These are phyloP conservation scores for Aspergillus jensenii DNA, from an alignment of 2,329 filamentous ascomycete species.

Conservation along the genomic window DNA sequence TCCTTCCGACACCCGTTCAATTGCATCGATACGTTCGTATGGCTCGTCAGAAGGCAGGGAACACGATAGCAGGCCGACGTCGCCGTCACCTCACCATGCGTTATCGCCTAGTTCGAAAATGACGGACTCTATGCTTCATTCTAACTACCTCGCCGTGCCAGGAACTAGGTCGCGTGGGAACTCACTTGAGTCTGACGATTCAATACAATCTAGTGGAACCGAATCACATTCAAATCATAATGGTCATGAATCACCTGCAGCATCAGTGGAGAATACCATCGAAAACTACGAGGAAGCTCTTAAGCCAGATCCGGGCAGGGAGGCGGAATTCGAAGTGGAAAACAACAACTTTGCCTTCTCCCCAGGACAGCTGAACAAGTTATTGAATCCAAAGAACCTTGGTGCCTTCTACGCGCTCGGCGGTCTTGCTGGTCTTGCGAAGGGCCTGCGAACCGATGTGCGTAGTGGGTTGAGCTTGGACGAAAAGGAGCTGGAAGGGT, in stretches of 20 bases:
- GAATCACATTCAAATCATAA: conserved; percentile 49
- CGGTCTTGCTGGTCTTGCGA: conserved; percentile 70
- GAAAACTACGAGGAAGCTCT: conserved; percentile 64
- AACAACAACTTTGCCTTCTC: conserved; percentile 72
- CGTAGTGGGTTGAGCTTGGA: conserved; percentile 68
- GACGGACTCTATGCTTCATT: conserved; percentile 49
- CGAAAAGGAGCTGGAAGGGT: conserved; percentile 63
- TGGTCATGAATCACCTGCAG: conserved; percentile 44
- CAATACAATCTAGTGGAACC: conserved; percentile 54
- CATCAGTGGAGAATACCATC: conserved; percentile 48
- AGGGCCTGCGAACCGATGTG: conserved; percentile 67
- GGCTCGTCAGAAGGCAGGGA: conserved; percentile 59
- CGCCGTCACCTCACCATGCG: conserved; percentile 67
- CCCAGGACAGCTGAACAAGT: conserved; percentile 71
- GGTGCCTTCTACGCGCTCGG: conserved; percentile 74
- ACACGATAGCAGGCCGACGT: conserved; percentile 61
- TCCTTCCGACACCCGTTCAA: conserved; percentile 52
- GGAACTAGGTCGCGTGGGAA: conserved; percentile 63
- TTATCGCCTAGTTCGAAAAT: conserved; percentile 60
- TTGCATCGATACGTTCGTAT: conserved; percentile 53
- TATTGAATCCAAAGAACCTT: conserved; percentile 77
- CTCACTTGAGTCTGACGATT: conserved; percentile 63
- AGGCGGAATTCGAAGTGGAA: conserved; percentile 66
- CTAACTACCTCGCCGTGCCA: conserved; percentile 63
- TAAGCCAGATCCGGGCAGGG: conserved; percentile 68